These are phyloP conservation scores for Globisporangium mamillatum DNA, from an alignment of 352 stramenopile genomes.

Conservation along the genomic window DNA sequence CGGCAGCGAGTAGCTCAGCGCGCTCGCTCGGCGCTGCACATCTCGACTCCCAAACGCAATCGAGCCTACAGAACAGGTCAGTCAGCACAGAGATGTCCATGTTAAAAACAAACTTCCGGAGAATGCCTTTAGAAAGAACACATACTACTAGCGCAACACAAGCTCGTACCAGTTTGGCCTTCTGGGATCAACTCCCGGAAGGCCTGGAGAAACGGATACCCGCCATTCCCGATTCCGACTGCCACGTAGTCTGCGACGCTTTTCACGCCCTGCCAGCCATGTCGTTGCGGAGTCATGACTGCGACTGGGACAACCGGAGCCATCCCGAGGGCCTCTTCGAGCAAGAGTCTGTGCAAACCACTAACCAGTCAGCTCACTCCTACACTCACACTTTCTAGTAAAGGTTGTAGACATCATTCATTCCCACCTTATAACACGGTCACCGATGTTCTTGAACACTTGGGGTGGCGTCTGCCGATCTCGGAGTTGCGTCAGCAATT, in stretches of 20 bases:
- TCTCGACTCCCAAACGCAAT: slow-evolving; percentile 17
- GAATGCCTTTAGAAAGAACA: neutral
- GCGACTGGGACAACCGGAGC: neutral
- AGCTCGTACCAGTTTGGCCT: neutral
- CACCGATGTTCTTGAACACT: slow-evolving; percentile 10
- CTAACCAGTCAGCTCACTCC: neutral
- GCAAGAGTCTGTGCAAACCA: slow-evolving; percentile 2
- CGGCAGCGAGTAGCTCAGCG: slow-evolving; percentile 11
- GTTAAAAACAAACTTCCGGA: neutral
- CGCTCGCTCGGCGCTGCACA: neutral
- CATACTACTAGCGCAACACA: neutral
- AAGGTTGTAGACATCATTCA: neutral
- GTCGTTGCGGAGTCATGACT: slow-evolving; percentile 5
- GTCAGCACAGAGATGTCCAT: neutral
- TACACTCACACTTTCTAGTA: neutral
- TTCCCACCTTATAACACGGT: slow-evolving; percentile 7
- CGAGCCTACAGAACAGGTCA: neutral
- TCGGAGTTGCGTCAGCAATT: slow-evolving; percentile 14
- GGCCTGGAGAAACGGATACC: slow-evolving; percentile 5
- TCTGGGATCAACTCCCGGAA: slow-evolving; percentile 9
- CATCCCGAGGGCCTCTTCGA: slow-evolving; percentile 16
- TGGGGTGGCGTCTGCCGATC: slow-evolving; percentile 9
- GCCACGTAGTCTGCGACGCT: slow-evolving; percentile 4
- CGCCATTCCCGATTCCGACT: slow-evolving; percentile 16
- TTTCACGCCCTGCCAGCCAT: slow-evolving; percentile 5